Evolutionary conservation across 176 grass and related monocot species (phyloP).

Genomic region (Phoenix dactylifera): DNA sequence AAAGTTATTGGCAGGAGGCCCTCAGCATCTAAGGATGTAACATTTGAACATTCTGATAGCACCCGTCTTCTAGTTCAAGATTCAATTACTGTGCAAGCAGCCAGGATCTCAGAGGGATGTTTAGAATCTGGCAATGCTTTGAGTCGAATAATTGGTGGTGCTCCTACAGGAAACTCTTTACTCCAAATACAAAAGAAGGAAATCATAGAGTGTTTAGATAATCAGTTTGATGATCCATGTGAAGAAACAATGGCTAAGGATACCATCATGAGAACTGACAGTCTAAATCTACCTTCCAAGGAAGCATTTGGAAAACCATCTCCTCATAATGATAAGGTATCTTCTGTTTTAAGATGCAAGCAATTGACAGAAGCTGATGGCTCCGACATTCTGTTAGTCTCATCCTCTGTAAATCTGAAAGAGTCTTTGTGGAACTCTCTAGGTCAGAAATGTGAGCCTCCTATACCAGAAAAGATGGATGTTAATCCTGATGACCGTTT

Average conservation of each 20-base stretch:
- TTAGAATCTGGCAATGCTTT: conserved; percentile 9
- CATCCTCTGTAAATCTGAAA: conserved; percentile 11
- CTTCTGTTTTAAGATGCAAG: conserved; percentile 16
- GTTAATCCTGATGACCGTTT: conserved; percentile 16
- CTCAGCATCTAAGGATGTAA: no score
- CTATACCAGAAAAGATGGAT: neutral
- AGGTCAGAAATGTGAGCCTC: neutral
- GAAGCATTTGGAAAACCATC: conserved; percentile 25
- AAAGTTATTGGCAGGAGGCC: no score
- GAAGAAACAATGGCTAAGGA: conserved; percentile 12
- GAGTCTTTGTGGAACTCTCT: conserved; percentile 12
- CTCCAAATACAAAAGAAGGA: conserved; percentile 31
- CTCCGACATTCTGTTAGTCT: conserved; percentile 10
- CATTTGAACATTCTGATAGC: no score
- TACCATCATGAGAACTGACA: conserved; percentile 28
- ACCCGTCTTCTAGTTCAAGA: no score
- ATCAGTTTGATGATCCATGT: conserved; percentile 20
- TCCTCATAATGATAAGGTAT: conserved; percentile 21
- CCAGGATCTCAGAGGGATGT: conserved; percentile 29
- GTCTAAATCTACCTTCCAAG: conserved; percentile 28
- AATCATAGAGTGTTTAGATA: neutral
- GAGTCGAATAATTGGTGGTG: conserved; percentile 23
- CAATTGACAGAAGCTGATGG: conserved; percentile 24
- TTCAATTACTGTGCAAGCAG: no score
- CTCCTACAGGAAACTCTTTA: conserved; percentile 36